Base-by-base conservation (phyloP, 352 stramenopile genomes). In the Pythium grandisporangium region DNA sequence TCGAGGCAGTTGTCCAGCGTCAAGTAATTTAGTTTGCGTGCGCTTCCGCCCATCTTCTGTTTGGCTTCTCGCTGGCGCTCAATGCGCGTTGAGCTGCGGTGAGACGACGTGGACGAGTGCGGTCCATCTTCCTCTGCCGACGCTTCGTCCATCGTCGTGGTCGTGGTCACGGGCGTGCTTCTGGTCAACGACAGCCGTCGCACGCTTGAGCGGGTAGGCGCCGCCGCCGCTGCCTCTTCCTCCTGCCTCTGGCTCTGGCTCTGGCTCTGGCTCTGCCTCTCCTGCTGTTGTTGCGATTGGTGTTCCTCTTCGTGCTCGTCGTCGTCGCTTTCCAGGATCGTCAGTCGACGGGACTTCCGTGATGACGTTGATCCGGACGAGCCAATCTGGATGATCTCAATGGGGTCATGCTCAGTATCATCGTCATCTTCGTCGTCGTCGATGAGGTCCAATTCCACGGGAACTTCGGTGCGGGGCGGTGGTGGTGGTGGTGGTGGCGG, bases 1-100 rank as follows among this genome's bases (percentile, higher is more conserved):
- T 83, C 64, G 20, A 91, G 45, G 49, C 72, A 88, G 45, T 84
- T 91, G 12, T 84, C 66, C 43, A 88, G 49, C 16, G 71, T 64
- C 4, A 63, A 44, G 37, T 79, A 88, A 42, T 80, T 55, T 23
- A 89, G 46, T 35, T 81, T 84, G 2, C 73, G 60, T 2, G 39
- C 51, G 19, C 47, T 67, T 6, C 42, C 35, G 25, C 39, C 44
- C 27, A 29, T 14, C n/a, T 57, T 44, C 14, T 69, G 55, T 37
- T 86, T 86, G 34, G 72, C 58, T 34, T 77, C 30, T 6, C 55
- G 75, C 39, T 72, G 70, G 21, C 47, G 56, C 25, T 84, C 56
- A 19, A 89, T 83, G 11, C 73, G 71, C 19, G 62, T 14, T 7
- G 42, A 78, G 61, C 70, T 85, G 11, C 73, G 63, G 38, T 70